Evolutionary conservation across 192 early-diverging fungal species (phyloP), one percentile per base, ranked within the genome.

Genomic region (Tieghemiomyces parasiticus): DNA sequence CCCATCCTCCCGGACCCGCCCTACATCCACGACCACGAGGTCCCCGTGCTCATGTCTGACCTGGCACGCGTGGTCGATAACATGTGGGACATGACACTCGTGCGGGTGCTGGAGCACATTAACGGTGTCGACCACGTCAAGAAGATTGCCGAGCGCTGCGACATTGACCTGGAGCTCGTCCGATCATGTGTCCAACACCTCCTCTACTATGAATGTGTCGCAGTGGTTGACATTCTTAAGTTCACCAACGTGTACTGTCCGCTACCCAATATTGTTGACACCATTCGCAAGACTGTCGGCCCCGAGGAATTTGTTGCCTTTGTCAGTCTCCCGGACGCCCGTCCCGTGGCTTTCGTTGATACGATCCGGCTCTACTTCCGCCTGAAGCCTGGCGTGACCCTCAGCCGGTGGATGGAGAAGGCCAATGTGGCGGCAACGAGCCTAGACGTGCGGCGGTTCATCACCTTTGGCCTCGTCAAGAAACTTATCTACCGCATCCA

Each of bases 71-170:
- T 81, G 4, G 77, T 81, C 63, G 85, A 88, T 60, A 74, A 83
- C 22, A 78, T 90, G 68, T 98, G 95, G 92, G 96, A 99, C 66
- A 77, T 99, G 65, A 92, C 90, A 0, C 79, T 97, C 62, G 80
- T 69, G 46, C 38, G 80, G 71, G 75, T 98, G n/a, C 72, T 84
- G 16, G 71, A 77, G 26, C 76, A 66, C 63, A 91, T 99, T 49
- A 86, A 99, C 66, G 92, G 90, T 3, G 83, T 93, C 26, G 78
- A 79, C 65, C 82, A 86, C 60, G 86, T 99, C 32, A 82, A 83
- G 49, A 64, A 78, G 38, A 92, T 99, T 38, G 82, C 91, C 0
- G 81, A 82, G 46, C 66, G 83, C 56, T 73, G 89, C 2, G 85
- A 90, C 74, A 88, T 93, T 0, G 80, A 86, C 60, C 68, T 78